These are phyloP conservation scores for Cutaneotrichosporon mucoides DNA, from an alignment of 1,284 basidiomycete species.

Conservation along the genomic window DNA sequence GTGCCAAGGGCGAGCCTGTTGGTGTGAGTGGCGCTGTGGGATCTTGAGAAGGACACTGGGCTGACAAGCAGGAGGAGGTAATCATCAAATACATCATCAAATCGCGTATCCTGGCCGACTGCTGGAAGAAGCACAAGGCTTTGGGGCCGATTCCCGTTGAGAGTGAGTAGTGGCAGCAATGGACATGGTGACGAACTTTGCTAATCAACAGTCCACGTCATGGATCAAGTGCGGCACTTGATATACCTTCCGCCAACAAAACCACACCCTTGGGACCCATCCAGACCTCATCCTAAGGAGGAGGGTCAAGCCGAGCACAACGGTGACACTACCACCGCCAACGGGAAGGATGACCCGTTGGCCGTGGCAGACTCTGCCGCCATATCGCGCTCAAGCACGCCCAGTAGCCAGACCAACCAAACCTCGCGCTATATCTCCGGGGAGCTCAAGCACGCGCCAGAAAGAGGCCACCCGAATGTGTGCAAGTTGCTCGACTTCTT, in stretches of 20 bases:
- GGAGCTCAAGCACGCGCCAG: slow-evolving; percentile 37
- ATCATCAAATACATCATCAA: slow-evolving; percentile 99
- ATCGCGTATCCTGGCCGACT: slow-evolving; percentile 94
- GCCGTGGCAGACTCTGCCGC: not conserved
- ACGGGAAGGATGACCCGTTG: not conserved
- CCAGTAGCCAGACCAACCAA: slow-evolving; percentile 6
- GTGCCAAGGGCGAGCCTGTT: slow-evolving; percentile 62
- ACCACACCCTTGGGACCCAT: slow-evolving; percentile 71
- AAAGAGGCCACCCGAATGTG: slow-evolving; percentile 53
- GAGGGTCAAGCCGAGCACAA: not conserved
- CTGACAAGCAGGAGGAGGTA: slow-evolving; percentile 53
- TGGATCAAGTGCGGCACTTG: slow-evolving; percentile 75
- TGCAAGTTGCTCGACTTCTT: slow-evolving; percentile 95
- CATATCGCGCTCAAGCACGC: slow-evolving; percentile 10
- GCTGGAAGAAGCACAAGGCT: slow-evolving; percentile 95
- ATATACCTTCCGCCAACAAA: slow-evolving; percentile 64
- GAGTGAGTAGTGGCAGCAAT: slow-evolving; percentile 53
- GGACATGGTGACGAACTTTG: slow-evolving; percentile 1
- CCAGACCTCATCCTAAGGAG: slow-evolving; percentile 13
- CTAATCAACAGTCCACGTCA: slow-evolving; percentile 66
- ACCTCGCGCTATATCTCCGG: slow-evolving; percentile 36
- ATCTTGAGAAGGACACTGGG: not conserved
- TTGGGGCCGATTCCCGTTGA: slow-evolving; percentile 97
- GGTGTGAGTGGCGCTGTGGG: slow-evolving; percentile 60
- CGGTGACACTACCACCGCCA: too few relatives aligned